Base-by-base conservation (phyloP, 2,329 filamentous ascomycete species). In the Cladosporium sp. region DNA sequence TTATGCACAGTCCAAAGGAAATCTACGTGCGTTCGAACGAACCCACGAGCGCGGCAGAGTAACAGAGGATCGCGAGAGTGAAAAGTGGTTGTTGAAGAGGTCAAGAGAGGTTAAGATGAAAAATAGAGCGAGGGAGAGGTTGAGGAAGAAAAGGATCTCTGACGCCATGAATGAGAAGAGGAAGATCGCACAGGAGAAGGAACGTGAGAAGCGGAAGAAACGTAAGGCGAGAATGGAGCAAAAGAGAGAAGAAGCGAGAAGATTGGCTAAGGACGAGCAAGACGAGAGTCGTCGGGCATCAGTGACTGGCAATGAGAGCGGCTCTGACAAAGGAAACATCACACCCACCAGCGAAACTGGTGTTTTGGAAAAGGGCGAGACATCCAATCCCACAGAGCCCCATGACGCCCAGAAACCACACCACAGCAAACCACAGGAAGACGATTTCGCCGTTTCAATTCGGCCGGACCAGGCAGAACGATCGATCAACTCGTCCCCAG, bases 1-100 rank as follows among this genome's bases (percentile, higher is more conserved):
- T 64, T 78, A 89, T 5, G 86, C 88, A 0, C 86, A 89, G 70
- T 82, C 83, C 62, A 89, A 88, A 69, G 86, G 83, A 3, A 77
- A 81, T 6, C 75, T 84, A 39, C 64, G 77, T 4, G 79, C 82
- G 39, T 78, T 80, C 59, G 81, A 84, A 58, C 76, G 72, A 49
- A 73, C 76, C 4, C 73, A 74, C 59, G 74, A 70, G 60, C 73
- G 72, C 47, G 66, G 72, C 51, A 72, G 73, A 25, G 73, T 74
- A 42, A 40, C 55, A 37, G 68, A 74, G 42, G 65, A 73, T 30
- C 75, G 70, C 50, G 68, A 69, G 47, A 70, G 72, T 34, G 42
- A 60, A 59, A 75, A 73, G 50, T 65, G 66, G 0, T 61, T 71
- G 11, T 63, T 73, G 58, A 77, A 75, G 64, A 74, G 70, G 60